Evolutionary conservation across 495 filamentous ascomycete species (phyloP), one percentile per base, ranked within the genome.

Genomic region (Evansstolkia leycettana): DNA sequence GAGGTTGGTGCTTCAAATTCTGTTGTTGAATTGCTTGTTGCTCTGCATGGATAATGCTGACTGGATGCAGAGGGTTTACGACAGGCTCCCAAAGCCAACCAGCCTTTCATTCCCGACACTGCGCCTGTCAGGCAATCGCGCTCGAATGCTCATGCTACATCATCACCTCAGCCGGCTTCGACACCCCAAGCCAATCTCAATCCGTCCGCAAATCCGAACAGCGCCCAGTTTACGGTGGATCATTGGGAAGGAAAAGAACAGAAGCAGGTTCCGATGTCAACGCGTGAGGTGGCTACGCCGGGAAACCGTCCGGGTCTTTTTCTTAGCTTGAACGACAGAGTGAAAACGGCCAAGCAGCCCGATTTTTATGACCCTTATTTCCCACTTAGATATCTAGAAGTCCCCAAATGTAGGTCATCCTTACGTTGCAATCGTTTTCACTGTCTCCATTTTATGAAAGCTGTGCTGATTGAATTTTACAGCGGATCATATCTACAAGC

Each of bases 401-500:
- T 64, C 17, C 60, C 57, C 3, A 57, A 57, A 33, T 60, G 64
- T 67, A 45, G 42, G 60, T 52, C 14, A 34, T 12, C 7, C n/a
- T 9, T 16, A 10, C 15, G 9, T 15, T 31, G n/a, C 29, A 12
- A 29, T n/a, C n/a, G n/a, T 29, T n/a, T 29, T 29, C 13, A n/a
- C 13, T 4, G n/a, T n/a, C n/a, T n/a, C n/a, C 24, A 26, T 7
- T 26, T 26, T 7, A 7, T 26, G 24, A 26, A 26, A n/a, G 7
- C n/a, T 26, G 7, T 11, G 13, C 44, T 46, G 24, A 38, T 25
- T 32, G 17, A 4, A 16, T 7, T 28, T 1, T 25, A 14, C 38
- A 67, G 64, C 57, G 37, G 55, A 61, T 40, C 56, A 89, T 51
- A 93, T 95, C 33, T 95, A 94, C 46, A 78, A 87, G 35, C 78